Conservation (phyloP, 495 filamentous ascomycete species). For the Tetracladium marchalianum region DNA sequence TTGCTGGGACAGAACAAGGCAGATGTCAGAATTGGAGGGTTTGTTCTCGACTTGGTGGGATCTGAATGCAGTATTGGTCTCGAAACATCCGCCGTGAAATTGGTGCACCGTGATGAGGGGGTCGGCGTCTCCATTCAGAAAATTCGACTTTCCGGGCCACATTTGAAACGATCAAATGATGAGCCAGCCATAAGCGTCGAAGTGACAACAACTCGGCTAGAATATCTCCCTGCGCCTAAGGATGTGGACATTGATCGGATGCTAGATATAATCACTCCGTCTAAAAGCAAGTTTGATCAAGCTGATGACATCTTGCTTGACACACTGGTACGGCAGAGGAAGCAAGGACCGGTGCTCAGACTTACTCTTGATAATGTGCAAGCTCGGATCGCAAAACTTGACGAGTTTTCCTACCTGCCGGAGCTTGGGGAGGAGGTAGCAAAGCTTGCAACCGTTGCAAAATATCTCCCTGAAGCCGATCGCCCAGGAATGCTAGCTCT, state of each 20-base stretch:
- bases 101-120: conserved; percentile 60
- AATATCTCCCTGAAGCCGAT: conserved; percentile 93
- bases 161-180: conserved; percentile 35
- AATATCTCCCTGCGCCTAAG: conserved; percentile 64
- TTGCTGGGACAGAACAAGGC: conserved; percentile 52
- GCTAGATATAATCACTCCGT: conserved; percentile 79
- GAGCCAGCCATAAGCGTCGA: conserved; percentile 41
- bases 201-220: conserved; percentile 53
- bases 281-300: conserved; percentile 81
- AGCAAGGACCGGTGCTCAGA: conserved; percentile 79
- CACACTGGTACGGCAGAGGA: conserved; percentile 78
- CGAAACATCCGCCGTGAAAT: conserved; percentile 69
- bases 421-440: conserved; percentile 67
- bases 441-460: conserved; percentile 76
- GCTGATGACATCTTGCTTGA: conserved; percentile 94
- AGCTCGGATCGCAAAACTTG: conserved; percentile 43
- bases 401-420: conserved; percentile 53
- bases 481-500: conserved; percentile 81
- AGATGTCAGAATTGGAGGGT: conserved; percentile 66
- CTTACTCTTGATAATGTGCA: conserved; percentile 52
- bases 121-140: conserved; percentile 65
- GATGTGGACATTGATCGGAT: conserved; percentile 74
- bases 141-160: conserved; percentile 62
- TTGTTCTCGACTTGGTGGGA: conserved; percentile 63
- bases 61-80: conserved; percentile 63